phyloP scores from a whole-genome alignment of 345 rosid species.

The rapeseed (Brassica napus) region DNA sequence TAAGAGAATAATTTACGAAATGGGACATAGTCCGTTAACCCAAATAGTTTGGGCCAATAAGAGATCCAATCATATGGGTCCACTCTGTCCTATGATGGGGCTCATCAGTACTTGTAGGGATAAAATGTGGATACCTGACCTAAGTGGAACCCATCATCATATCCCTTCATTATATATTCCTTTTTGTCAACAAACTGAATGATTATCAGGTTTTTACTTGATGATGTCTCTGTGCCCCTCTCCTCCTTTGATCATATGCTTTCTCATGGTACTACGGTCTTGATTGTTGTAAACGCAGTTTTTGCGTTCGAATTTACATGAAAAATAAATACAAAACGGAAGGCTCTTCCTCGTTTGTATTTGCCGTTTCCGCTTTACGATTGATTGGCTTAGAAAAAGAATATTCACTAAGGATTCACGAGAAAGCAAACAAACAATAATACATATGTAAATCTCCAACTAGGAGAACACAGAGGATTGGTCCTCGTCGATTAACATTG shows the following conservation, averaged over 20 bases:
- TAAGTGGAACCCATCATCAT: not conserved
- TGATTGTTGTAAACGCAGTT: not conserved
- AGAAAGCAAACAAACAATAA: not conserved
- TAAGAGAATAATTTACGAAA: slow-evolving; percentile 17
- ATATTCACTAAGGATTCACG: not conserved
- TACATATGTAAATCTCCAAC: not conserved
- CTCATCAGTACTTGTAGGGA: slow-evolving; percentile 23
- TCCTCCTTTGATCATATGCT: not conserved
- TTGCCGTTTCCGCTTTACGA: not conserved
- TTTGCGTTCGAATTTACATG: not conserved
- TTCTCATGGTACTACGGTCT: not conserved
- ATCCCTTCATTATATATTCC: not conserved
- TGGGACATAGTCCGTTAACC: slow-evolving; percentile 23
- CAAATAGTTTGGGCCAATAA: slow-evolving; percentile 28
- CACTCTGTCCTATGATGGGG: slow-evolving; percentile 12
- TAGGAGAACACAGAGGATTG: slow-evolving; percentile 1
- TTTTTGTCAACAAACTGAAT: too few species aligned
- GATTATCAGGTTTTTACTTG: not conserved
- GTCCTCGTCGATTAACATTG: slow-evolving; percentile 24
- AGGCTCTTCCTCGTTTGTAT: not conserved
- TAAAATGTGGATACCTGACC: slow-evolving; percentile 36
- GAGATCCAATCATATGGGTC: slow-evolving; percentile 25
- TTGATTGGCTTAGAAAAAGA: not conserved
- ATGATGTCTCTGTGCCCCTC: not conserved
- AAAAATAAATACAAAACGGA: not conserved